A percentile compares a stretch with the other conserved stretches of the same genome.
Evolutionary conservation across 768 basidiomycete genomes (phyloP).

Genomic region (Boletus sp.): DNA sequence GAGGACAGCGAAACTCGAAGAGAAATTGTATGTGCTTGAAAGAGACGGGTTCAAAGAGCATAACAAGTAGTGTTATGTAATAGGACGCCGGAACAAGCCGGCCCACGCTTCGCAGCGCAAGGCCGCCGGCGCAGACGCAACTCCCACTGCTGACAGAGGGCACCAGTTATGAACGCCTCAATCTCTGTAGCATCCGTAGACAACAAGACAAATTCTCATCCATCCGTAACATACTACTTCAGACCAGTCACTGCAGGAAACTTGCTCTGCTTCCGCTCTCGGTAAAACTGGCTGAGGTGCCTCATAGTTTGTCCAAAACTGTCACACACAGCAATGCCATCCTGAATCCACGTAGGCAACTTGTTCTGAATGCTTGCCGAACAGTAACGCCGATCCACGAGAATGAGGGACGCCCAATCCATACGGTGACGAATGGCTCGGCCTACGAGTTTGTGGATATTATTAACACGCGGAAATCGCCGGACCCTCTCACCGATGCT

Average conservation of each 20-base stretch:
- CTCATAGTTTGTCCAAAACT: constrained; percentile 72
- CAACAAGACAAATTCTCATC: neutral
- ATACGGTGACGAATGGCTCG: constrained; percentile 87
- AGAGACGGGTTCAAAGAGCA: neutral
- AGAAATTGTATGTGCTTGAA: neutral
- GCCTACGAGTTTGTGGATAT: constrained; percentile 43
- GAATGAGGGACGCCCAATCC: constrained; percentile 89
- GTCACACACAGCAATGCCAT: constrained; percentile 52
- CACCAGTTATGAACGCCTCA: constrained; percentile 1
- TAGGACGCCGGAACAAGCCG: constrained; percentile 14
- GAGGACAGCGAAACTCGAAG: neutral
- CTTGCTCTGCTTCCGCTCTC: constrained; percentile 42
- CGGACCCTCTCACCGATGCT: constrained; percentile 69
- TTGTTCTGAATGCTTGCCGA: constrained; percentile 66
- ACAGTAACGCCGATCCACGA: constrained; percentile 82
- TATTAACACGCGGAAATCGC: neutral
- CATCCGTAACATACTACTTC: constrained; percentile 2
- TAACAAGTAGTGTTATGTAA: constrained; percentile 13
- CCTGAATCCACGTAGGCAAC: constrained; percentile 88
- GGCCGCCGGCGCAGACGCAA: neutral
- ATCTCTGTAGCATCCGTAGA: constrained; percentile 1
- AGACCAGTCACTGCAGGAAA: neutral
- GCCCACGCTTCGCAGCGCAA: neutral
- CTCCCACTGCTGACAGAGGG: constrained; percentile 1
- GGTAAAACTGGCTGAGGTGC: constrained; percentile 66